These are phyloP conservation scores for Melaleuca alternifolia DNA, from an alignment of 345 rosid genomes.

Conservation along the genomic window DNA sequence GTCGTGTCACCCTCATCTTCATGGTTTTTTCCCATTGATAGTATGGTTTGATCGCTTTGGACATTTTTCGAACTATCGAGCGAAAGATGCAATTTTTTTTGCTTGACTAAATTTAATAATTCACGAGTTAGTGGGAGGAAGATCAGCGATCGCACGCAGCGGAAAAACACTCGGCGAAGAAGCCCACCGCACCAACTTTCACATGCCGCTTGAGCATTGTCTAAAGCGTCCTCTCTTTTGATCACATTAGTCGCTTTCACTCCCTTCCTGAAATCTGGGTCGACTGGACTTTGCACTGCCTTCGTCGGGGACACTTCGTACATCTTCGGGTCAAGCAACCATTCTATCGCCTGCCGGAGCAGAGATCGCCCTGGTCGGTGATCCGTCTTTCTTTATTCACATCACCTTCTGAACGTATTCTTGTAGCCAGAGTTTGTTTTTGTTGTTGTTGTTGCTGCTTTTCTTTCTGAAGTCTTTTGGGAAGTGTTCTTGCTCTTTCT, in stretches of 20 bases:
- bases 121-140: too few species aligned
- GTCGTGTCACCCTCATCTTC: neutral
- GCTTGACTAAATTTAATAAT: neutral
- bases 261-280: neutral
- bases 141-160: neutral
- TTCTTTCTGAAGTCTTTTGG: neutral
- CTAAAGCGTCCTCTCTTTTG: neutral
- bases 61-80: neutral
- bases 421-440: neutral
- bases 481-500: neutral
- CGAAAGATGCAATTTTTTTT: neutral
- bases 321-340: too few species aligned
- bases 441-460: neutral
- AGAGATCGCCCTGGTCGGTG: neutral
- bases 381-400: neutral
- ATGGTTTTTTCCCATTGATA: neutral
- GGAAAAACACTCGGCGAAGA: neutral
- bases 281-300: neutral
- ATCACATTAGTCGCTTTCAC: neutral
- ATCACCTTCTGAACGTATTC: neutral
- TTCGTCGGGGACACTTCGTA: neutral
- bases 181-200: neutral
- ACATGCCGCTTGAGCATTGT: neutral
- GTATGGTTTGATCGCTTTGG: neutral
- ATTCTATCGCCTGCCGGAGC: neutral